A percentile compares a stretch with the other conserved stretches of the same genome.
Conservation (phyloP, 164 flowering plant genomes). For the Hamamelis virginiana region DNA sequence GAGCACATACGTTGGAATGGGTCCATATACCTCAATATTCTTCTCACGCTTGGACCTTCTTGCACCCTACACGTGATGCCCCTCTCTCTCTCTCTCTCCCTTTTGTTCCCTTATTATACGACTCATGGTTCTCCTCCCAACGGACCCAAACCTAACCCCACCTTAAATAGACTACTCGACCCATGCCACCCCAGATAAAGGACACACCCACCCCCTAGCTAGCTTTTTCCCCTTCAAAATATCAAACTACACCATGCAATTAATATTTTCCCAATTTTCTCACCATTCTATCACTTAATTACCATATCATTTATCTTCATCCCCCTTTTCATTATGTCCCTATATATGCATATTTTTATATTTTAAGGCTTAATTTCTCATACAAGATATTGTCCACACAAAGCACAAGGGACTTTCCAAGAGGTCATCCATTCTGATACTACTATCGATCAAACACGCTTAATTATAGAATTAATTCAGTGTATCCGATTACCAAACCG, state of each 20-base stretch:
- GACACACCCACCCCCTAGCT: not conserved
- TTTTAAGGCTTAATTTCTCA: no score
- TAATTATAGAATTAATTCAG: no score
- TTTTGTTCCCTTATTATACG: conserved; percentile 17
- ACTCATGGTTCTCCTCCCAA: conserved; percentile 19
- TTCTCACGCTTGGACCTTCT: not conserved
- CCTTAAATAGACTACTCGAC: conserved; percentile 44
- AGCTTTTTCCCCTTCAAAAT: not conserved
- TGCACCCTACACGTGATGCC: conserved; percentile 26
- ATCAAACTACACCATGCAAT: not conserved
- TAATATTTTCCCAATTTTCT: not conserved
- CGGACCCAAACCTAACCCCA: conserved; percentile 21
- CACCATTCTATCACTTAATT: not conserved
- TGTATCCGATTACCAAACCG: no score
- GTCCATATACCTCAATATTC: conserved; percentile 14
- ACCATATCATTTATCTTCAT: not conserved
- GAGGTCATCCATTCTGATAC: no score
- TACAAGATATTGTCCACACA: no score
- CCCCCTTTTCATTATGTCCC: not conserved
- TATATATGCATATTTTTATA: not conserved
- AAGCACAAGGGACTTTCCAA: no score
- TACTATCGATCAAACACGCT: no score
- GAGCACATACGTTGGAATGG: conserved; percentile 4
- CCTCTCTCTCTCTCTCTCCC: conserved; percentile 6
- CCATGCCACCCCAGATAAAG: conserved; percentile 14